Conservation (phyloP, 139 green algal species). For the Haematococcus lacustris region DNA sequence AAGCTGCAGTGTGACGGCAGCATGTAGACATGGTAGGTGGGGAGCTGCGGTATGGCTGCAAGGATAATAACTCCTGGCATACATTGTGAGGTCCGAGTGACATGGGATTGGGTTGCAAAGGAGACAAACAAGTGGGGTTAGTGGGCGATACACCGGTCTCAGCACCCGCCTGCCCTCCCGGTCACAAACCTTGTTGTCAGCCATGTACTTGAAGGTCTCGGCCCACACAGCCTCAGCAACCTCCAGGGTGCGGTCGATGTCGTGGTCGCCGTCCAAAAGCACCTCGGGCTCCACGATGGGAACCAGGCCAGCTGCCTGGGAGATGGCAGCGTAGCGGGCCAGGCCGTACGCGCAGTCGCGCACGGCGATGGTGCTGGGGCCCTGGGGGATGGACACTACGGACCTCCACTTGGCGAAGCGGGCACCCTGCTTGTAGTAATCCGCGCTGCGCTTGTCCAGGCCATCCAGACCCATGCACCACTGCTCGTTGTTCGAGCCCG, state of each 20-base stretch:
- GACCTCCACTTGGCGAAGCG: conserved; percentile 97
- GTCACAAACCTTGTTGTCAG: conserved; percentile 61
- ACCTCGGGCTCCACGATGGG: conserved; percentile 99
- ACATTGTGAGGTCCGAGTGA: no score
- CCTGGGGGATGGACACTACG: conserved; percentile 84
- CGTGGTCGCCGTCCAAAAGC: conserved; percentile 83
- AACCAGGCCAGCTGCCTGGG: conserved; percentile 80
- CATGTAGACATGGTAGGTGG: no score
- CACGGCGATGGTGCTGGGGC: conserved; percentile 69
- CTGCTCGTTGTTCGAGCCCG: conserved; percentile 86
- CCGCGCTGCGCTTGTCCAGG: conserved; percentile 78
- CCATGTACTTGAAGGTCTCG: conserved; percentile 94
- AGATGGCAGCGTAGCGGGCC: conserved; percentile 86
- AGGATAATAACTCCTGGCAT: no score
- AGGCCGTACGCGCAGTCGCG: conserved; percentile 93
- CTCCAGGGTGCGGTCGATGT: conserved; percentile 83
- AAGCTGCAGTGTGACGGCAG: no score
- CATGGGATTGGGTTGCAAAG: no score
- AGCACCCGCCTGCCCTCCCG: no score
- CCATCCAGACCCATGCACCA: conserved; percentile 95
- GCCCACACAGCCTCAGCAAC: conserved; percentile 86
- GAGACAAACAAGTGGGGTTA: neutral
- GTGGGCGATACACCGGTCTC: neutral
- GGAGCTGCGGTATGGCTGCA: no score
- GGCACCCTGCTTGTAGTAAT: conserved; percentile 98